Evolutionary conservation across 129 eudicot species (phyloP).

Genomic region (Heracleum sosnowskyi): DNA sequence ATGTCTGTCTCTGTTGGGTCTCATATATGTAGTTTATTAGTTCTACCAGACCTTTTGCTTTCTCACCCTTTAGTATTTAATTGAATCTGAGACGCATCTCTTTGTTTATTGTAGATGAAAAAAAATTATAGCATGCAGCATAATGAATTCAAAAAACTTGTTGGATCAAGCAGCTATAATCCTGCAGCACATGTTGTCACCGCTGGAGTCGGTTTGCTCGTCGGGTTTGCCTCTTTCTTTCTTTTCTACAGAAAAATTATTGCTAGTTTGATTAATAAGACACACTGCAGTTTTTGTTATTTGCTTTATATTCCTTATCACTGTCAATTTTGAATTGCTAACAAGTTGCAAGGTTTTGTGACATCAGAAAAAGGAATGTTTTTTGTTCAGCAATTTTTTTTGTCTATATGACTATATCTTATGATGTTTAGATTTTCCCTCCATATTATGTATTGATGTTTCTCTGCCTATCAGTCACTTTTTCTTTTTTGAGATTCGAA

Average conservation of each 20-base stretch:
- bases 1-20: neutral
- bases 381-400: neutral
- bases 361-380: neutral
- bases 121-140: slow-evolving; percentile 48
- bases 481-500: neutral
- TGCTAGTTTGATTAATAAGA: neutral
- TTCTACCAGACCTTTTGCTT: neutral
- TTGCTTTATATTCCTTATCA: neutral
- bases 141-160: slow-evolving; percentile 69
- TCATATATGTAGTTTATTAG: neutral
- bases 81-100: neutral
- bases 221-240: slow-evolving; percentile 53
- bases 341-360: neutral
- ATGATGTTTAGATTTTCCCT: neutral
- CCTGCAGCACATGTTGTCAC: slow-evolving; percentile 72
- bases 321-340: neutral
- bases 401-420: neutral
- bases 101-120: slow-evolving; percentile 53
- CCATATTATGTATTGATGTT: neutral
- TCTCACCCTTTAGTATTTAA: neutral
- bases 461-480: neutral
- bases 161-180: slow-evolving; percentile 43
- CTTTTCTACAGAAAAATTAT: neutral
- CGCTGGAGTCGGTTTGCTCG: slow-evolving; percentile 61
- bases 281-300: neutral